Conservation (phyloP, 202 grass and related monocot genomes). For the Eragrostis tef region DNA sequence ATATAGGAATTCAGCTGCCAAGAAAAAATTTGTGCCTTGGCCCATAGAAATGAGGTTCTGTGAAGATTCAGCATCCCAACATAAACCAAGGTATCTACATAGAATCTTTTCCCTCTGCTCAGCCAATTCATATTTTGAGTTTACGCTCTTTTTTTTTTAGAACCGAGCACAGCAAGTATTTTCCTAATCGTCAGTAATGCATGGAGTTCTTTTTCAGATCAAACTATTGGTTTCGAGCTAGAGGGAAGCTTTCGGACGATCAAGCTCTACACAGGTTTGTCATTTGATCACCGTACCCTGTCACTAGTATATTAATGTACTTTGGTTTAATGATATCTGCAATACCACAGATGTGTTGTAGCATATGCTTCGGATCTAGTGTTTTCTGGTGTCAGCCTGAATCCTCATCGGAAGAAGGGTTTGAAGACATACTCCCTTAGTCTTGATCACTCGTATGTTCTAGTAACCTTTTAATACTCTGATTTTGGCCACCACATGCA, state of each 20-base stretch:
- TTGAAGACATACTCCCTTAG: constrained; percentile 72
- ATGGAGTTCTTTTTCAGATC: constrained; percentile 60
- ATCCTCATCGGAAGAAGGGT: constrained; percentile 79
- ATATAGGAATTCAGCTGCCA: constrained; percentile 83
- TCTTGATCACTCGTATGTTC: constrained; percentile 91
- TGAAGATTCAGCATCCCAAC: constrained; percentile 65
- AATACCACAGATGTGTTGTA: constrained; percentile 79
- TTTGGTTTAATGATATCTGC: constrained; percentile 39
- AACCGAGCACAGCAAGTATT: not conserved
- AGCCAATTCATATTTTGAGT: not conserved
- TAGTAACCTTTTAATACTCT: constrained; percentile 14
- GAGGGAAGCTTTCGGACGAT: constrained; percentile 88
- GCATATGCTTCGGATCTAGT: constrained; percentile 97
- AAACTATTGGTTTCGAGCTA: constrained; percentile 90
- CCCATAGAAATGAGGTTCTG: constrained; percentile 98
- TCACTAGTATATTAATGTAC: not conserved
- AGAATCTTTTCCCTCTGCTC: not conserved
- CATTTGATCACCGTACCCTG: constrained; percentile 32
- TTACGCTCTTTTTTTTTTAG: too few species aligned
- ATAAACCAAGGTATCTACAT: constrained; percentile 68
- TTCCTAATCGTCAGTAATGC: constrained; percentile 24
- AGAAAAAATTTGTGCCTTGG: constrained; percentile 82
- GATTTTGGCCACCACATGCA: not conserved
- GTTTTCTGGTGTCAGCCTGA: constrained; percentile 82
- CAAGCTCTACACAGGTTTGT: constrained; percentile 86